Percentiles rank a stretch among this genome's conserved stretches.
Evolutionary conservation across 176 grass and related monocot species (phyloP).

Genomic region (Hordeum marinum): DNA sequence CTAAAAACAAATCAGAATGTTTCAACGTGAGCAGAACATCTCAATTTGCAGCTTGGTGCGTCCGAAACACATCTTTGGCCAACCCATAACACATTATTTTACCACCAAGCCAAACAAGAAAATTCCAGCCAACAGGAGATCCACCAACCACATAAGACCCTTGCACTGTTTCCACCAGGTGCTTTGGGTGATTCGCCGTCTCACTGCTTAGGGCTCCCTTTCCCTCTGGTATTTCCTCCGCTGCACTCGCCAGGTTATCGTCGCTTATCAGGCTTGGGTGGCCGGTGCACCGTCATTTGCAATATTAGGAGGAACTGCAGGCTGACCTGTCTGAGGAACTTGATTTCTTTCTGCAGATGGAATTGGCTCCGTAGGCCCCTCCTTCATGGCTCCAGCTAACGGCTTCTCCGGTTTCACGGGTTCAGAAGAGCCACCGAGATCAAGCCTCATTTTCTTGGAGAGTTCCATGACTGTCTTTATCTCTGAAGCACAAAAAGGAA

Average conservation of each 20-base stretch:
- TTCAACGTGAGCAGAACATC: constrained; percentile 1
- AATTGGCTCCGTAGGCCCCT: constrained; percentile 3
- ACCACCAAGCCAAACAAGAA: constrained; percentile 50
- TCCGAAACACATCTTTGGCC: constrained; percentile 26
- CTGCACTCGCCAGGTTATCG: constrained; percentile 16
- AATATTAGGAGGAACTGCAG: constrained; percentile 34
- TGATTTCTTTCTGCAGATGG: constrained; percentile 27
- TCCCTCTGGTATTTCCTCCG: constrained; percentile 12
- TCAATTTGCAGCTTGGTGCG: constrained; percentile 26
- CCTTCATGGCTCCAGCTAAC: constrained; percentile 38
- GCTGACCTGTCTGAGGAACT: constrained; percentile 15
- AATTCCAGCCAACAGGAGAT: constrained; percentile 58
- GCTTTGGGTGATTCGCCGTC: constrained; percentile 32
- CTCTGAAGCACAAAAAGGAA: constrained; percentile 38
- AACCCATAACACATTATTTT: constrained; percentile 39
- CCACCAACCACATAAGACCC: constrained; percentile 42
- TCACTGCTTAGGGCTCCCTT: constrained; percentile 10
- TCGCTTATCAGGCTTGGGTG: constrained; percentile 25
- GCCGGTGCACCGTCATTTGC: constrained; percentile 5
- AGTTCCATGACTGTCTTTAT: constrained; percentile 62
- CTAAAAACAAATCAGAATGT: constrained; percentile 6
- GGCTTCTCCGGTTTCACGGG: constrained; percentile 36
- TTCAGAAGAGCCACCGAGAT: constrained; percentile 28
- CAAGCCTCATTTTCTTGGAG: constrained; percentile 52
- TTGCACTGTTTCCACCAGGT: constrained; percentile 40